Conservation (phyloP, 805 yeast genomes). For the Pachysolen tannophilus region DNA sequence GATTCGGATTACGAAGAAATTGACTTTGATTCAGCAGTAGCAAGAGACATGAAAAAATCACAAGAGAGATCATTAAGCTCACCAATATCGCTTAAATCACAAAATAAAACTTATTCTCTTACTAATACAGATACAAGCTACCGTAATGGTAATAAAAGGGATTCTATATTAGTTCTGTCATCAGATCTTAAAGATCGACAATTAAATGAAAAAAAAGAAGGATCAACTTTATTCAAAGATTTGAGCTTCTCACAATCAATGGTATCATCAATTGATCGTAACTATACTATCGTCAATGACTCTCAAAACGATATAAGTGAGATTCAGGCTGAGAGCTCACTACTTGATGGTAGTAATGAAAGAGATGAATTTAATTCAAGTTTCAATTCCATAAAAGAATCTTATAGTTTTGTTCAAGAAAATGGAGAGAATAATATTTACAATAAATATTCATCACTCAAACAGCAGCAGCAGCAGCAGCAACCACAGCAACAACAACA, state of each 20-base stretch:
- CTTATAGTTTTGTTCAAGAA: neutral
- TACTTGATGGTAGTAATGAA: neutral
- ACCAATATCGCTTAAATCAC: no score
- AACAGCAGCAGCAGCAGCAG: neutral
- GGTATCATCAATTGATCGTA: slow-evolving; percentile 9
- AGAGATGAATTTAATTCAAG: slow-evolving; percentile 7
- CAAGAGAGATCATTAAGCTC: no score
- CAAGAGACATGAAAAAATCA: no score
- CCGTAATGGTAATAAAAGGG: slow-evolving; percentile 1
- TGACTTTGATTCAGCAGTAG: no score
- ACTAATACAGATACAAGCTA: no score
- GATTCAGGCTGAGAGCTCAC: neutral
- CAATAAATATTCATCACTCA: neutral
- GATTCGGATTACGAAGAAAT: neutral
- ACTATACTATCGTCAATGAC: slow-evolving; percentile 4
- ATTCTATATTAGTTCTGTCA: slow-evolving; percentile 7
- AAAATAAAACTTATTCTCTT: no score
- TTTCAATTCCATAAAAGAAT: slow-evolving; percentile 6
- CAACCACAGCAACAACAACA: neutral
- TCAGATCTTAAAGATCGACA: slow-evolving; percentile 1
- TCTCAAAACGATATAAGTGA: slow-evolving; percentile 1
- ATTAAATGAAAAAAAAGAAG: neutral
- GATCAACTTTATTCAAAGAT: slow-evolving; percentile 3
- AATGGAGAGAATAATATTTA: neutral
- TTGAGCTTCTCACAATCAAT: slow-evolving; percentile 8